Percentiles rank a stretch among this genome's conserved stretches.
Evolutionary conservation across 805 yeast genomes (phyloP).

Genomic region (Monosporozyma yasuniensis): DNA sequence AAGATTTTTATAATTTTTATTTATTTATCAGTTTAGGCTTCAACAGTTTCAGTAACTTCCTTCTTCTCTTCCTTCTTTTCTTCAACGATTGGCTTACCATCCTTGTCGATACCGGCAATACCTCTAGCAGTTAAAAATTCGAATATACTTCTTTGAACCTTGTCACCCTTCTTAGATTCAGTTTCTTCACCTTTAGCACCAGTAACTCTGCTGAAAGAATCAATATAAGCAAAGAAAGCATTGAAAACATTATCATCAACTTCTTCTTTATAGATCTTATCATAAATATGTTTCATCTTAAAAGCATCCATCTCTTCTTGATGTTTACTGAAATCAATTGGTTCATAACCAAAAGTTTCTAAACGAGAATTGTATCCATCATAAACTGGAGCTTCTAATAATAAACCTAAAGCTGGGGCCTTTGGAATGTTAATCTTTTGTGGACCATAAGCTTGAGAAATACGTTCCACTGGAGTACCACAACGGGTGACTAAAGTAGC

Average conservation of each 20-base stretch:
- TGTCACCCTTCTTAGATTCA: constrained; percentile 22
- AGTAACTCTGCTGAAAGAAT: constrained; percentile 50
- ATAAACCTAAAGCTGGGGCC: constrained; percentile 91
- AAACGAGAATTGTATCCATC: constrained; percentile 71
- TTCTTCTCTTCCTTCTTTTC: constrained; percentile 1
- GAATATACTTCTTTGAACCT: constrained; percentile 29
- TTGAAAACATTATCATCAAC: constrained; percentile 78
- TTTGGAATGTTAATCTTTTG: constrained; percentile 84
- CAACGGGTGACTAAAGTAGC: constrained; percentile 79
- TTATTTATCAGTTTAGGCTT: background rate
- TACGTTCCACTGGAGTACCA: constrained; percentile 72
- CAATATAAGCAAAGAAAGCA: constrained; percentile 87
- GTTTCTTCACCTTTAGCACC: constrained; percentile 43
- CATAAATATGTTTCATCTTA: constrained; percentile 82
- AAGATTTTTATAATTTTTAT: background rate
- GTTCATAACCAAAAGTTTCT: constrained; percentile 67
- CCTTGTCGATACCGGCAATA: constrained; percentile 19
- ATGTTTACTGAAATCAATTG: constrained; percentile 58
- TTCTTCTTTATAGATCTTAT: constrained; percentile 86
- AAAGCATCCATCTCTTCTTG: constrained; percentile 70
- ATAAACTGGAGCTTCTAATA: constrained; percentile 87
- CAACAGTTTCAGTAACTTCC: background rate
- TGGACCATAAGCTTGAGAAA: constrained; percentile 65
- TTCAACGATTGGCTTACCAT: constrained; percentile 1
- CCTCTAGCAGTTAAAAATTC: constrained; percentile 38